These are phyloP conservation scores for Geotrichum restrictum DNA, from an alignment of 1,139 yeast genomes.

Conservation along the genomic window DNA sequence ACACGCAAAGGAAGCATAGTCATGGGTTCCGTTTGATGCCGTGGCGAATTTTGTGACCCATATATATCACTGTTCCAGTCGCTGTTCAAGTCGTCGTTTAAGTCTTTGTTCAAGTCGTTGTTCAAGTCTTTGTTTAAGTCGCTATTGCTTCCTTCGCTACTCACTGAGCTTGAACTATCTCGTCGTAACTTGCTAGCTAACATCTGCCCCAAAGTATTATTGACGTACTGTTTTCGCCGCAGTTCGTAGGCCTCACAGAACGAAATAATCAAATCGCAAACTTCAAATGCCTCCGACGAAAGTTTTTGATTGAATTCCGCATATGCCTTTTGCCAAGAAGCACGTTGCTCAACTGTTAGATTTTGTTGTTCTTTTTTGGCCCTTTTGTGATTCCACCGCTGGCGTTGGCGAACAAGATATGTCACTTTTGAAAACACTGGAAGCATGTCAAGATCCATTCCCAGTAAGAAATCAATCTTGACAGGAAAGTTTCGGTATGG, in stretches of 20 bases:
- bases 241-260: slow-evolving; percentile 26
- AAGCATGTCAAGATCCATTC: slow-evolving; percentile 51
- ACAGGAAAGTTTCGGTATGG: slow-evolving; percentile 20
- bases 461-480: slow-evolving; percentile 51
- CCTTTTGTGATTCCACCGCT: slow-evolving; percentile 14
- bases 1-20: slow-evolving; percentile 18
- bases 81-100: not conserved
- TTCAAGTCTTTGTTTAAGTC: not conserved
- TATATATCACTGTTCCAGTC: not conserved
- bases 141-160: not conserved
- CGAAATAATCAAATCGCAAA: slow-evolving; percentile 28
- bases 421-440: slow-evolving; percentile 51
- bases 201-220: slow-evolving; percentile 12
- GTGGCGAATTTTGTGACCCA: not conserved
- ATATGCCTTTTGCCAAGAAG: not conserved
- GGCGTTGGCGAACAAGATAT: slow-evolving; percentile 41
- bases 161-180: not conserved
- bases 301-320: slow-evolving; percentile 24
- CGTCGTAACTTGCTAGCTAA: not conserved
- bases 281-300: slow-evolving; percentile 29
- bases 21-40: not conserved
- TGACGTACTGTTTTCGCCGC: slow-evolving; percentile 24
- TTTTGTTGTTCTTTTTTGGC: not conserved
- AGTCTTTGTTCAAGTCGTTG: too few species aligned
- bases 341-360: not conserved